Conservation (phyloP, 371 early-diverging fungal genomes). For the Mucor indicus region DNA sequence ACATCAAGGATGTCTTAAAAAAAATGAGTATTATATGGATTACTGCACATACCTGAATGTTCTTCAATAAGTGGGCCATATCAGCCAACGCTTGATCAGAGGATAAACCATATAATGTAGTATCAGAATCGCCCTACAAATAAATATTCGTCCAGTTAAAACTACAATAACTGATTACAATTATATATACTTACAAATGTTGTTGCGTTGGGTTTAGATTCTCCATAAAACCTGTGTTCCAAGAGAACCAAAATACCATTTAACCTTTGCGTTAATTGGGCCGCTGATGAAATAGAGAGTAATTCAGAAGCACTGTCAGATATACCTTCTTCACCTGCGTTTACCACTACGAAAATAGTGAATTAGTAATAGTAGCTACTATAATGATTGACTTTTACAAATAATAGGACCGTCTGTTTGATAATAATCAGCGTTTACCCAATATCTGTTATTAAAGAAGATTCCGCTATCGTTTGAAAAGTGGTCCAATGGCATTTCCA, state of each 20-base stretch:
- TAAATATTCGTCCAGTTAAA: slow-evolving; percentile 10
- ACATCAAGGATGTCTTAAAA: too few relatives aligned
- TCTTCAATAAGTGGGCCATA: slow-evolving; percentile 53
- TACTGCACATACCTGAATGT: slow-evolving; percentile 9
- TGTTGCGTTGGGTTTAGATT: slow-evolving; percentile 39
- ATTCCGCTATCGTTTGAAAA: slow-evolving; percentile 14
- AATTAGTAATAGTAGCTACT: neutral
- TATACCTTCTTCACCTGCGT: slow-evolving; percentile 43
- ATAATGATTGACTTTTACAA: slow-evolving; percentile 28
- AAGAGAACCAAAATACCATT: slow-evolving; percentile 59
- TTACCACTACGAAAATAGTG: slow-evolving; percentile 23
- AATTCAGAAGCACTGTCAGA: slow-evolving; percentile 16
- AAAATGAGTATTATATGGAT: neutral
- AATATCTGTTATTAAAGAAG: slow-evolving; percentile 57
- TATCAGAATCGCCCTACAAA: neutral
- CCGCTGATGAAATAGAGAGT: slow-evolving; percentile 27
- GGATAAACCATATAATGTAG: slow-evolving; percentile 25
- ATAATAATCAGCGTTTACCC: slow-evolving; percentile 57
- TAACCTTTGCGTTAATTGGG: slow-evolving; percentile 51
- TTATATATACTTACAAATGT: slow-evolving; percentile 35
- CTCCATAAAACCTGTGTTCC: slow-evolving; percentile 74
- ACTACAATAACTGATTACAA: neutral
- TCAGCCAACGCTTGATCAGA: slow-evolving; percentile 61
- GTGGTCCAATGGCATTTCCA: slow-evolving; percentile 57
- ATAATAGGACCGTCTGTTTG: slow-evolving; percentile 62